phyloP scores from a whole-genome alignment of 2,329 filamentous ascomycete species.

The Verticillium alfalfae region DNA sequence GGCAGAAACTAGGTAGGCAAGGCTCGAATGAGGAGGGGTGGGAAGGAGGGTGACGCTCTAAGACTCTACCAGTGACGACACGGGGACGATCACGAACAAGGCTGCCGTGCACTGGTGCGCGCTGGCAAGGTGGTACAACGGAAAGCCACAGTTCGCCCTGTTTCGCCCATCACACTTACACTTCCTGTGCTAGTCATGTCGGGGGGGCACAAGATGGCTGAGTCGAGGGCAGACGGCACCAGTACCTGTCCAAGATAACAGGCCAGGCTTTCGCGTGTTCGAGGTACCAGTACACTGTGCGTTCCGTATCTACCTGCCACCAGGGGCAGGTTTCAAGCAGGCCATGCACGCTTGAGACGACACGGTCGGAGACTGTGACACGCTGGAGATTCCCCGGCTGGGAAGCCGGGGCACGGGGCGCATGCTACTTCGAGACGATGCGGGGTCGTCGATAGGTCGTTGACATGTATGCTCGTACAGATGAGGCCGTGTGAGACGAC shows the following conservation, averaged over 20 bases:
- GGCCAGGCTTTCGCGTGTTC: too few relatives aligned
- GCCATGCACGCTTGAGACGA: not conserved
- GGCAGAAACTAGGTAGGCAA: not conserved
- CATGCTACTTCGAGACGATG: not conserved
- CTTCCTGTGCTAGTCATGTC: not conserved
- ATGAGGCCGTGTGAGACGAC: not conserved
- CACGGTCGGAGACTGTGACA: not conserved
- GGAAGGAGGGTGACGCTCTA: not conserved
- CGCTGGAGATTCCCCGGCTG: not conserved
- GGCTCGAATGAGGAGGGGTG: not conserved
- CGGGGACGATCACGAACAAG: slow-evolving; percentile 1
- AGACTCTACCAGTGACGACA: slow-evolving; percentile 5
- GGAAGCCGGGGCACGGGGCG: not conserved
- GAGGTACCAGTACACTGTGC: not conserved
- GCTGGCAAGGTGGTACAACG: slow-evolving; percentile 4
- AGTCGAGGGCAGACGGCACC: not conserved
- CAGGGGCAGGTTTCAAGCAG: not conserved
- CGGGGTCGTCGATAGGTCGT: not conserved
- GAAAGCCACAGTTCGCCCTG: slow-evolving; percentile 7
- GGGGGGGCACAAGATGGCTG: not conserved
- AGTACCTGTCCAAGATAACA: too few relatives aligned
- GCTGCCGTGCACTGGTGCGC: slow-evolving; percentile 7
- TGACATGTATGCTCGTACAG: not conserved
- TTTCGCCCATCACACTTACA: slow-evolving; percentile 3
- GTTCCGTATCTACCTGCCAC: not conserved